These are phyloP conservation scores for Fraxinus velutina DNA, from an alignment of 305 asterid species.

Conservation along the genomic window DNA sequence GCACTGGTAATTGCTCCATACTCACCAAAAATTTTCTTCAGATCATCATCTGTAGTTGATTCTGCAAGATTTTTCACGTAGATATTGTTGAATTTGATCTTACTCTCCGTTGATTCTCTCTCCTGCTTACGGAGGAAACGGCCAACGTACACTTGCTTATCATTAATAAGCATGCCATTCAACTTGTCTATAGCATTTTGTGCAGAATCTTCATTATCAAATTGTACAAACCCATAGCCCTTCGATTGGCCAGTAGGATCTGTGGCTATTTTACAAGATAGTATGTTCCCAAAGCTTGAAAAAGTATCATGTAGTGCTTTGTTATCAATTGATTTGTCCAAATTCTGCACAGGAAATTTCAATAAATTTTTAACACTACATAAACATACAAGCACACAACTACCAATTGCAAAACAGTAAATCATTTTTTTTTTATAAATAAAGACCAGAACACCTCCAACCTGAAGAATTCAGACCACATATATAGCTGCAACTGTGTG, in stretches of 20 bases:
- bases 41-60: conserved; percentile 35
- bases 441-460: neutral
- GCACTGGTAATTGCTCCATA: conserved; percentile 12
- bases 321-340: conserved; percentile 45
- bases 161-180: conserved; percentile 41
- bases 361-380: neutral
- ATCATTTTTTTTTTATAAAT: neutral
- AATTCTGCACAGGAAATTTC: conserved; percentile 24
- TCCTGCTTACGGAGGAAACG: conserved; percentile 41
- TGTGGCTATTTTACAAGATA: conserved; percentile 43
- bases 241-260: conserved; percentile 34
- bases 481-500: neutral
- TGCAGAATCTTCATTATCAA: conserved; percentile 39
- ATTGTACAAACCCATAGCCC: conserved; percentile 47
- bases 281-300: conserved; percentile 38
- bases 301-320: conserved; percentile 40
- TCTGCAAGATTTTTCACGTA: conserved; percentile 42
- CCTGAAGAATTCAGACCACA: neutral
- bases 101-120: conserved; percentile 22
- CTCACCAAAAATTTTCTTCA: conserved; percentile 32
- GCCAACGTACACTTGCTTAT: conserved; percentile 41
- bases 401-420: neutral
- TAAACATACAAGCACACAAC: neutral
- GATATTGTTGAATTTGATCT: conserved; percentile 36
- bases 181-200: conserved; percentile 40